Evolutionary conservation across 371 early-diverging fungal species (phyloP).

Genomic region (Mortierella sp.): DNA sequence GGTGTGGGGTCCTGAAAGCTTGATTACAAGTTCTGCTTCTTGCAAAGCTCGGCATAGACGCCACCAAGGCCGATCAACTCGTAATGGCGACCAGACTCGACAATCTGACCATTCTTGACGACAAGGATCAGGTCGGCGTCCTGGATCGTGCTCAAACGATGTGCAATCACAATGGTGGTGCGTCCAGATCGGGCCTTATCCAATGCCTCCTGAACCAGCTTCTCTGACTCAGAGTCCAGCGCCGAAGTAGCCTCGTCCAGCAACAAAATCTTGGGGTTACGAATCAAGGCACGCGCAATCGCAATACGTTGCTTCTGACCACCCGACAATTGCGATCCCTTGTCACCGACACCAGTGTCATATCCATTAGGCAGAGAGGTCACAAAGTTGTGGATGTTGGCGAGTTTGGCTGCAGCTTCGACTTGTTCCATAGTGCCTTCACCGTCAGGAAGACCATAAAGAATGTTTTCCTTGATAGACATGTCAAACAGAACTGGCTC

Average conservation of each 20-base stretch:
- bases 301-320: constrained; percentile 81
- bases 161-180: constrained; percentile 77
- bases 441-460: constrained; percentile 63
- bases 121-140: constrained; percentile 83
- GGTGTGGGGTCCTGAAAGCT: not conserved
- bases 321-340: constrained; percentile 75
- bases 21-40: constrained; percentile 54
- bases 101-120: constrained; percentile 78
- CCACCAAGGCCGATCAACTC: constrained; percentile 65
- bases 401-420: constrained; percentile 66
- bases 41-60: constrained; percentile 56
- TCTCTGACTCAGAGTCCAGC: constrained; percentile 91
- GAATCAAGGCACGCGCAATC: constrained; percentile 78
- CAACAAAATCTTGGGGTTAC: constrained; percentile 86
- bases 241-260: constrained; percentile 98
- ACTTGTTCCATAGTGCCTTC: constrained; percentile 64
- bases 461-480: constrained; percentile 87
- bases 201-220: constrained; percentile 88
- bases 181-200: constrained; percentile 77
- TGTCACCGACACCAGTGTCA: constrained; percentile 83
- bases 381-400: constrained; percentile 87
- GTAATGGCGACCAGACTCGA: constrained; percentile 86
- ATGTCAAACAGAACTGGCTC: constrained; percentile 89
- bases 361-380: constrained; percentile 75
- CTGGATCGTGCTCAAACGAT: constrained; percentile 77